phyloP scores from a whole-genome alignment of 257 asterid species.

The Przewalskia tangutica region DNA sequence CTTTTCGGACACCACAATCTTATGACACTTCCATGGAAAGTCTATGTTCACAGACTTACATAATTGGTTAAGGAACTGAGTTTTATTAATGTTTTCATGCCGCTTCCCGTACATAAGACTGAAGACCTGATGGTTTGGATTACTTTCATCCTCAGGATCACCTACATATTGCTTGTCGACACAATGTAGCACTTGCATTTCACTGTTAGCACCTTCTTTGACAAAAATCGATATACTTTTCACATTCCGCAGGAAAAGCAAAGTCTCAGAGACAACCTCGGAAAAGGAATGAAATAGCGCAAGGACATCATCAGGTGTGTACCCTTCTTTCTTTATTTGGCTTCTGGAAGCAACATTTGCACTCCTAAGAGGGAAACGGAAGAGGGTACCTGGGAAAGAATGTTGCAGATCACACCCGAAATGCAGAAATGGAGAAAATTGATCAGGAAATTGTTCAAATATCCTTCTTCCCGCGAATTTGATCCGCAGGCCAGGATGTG shows the following conservation, averaged over 20 bases:
- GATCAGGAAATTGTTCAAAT: conserved; percentile 93
- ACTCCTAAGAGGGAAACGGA: conserved; percentile 86
- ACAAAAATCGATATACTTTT: conserved; percentile 70
- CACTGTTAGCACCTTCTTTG: conserved; percentile 67
- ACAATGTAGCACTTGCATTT: conserved; percentile 78
- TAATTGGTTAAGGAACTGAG: conserved; percentile 56
- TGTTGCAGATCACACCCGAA: conserved; percentile 87
- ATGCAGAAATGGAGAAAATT: conserved; percentile 88
- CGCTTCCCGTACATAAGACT: conserved; percentile 49
- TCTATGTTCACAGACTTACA: conserved; percentile 43
- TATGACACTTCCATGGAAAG: conserved; percentile 81
- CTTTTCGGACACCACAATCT: conserved; percentile 71
- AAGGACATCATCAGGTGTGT: conserved; percentile 72
- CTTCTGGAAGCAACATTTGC: conserved; percentile 75
- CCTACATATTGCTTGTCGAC: conserved; percentile 50
- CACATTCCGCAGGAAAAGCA: conserved; percentile 74
- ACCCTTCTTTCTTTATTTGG: conserved; percentile 80
- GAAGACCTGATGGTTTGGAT: conserved; percentile 59
- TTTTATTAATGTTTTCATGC: conserved; percentile 46
- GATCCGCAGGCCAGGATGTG: conserved; percentile 92
- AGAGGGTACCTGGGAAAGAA: conserved; percentile 84
- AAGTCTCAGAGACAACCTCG: conserved; percentile 72
- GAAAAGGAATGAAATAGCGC: conserved; percentile 74
- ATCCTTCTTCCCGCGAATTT: conserved; percentile 67
- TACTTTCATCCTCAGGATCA: conserved; percentile 53